Evolutionary conservation across 1,284 basidiomycete species (phyloP).

Genomic region (Papiliotrema flavescens): DNA sequence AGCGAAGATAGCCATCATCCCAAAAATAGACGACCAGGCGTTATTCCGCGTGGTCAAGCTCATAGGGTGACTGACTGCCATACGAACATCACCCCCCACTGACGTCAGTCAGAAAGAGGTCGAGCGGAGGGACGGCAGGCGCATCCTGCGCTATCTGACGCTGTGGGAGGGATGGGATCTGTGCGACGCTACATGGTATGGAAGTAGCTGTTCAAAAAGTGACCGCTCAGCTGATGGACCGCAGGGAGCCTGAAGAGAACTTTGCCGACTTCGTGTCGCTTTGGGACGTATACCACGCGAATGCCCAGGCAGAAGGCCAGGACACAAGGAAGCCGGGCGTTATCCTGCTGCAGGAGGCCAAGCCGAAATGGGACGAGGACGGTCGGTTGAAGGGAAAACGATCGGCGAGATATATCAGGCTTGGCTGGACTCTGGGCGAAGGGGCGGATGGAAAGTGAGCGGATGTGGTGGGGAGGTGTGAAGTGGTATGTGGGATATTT

Average conservation of each 20-base stretch:
- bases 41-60: not conserved
- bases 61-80: not conserved
- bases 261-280: not conserved
- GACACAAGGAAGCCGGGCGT: not conserved
- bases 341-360: not conserved
- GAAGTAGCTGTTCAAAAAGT: not conserved
- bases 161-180: not conserved
- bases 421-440: not conserved
- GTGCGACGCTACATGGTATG: not conserved
- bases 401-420: not conserved
- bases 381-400: not conserved
- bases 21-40: not conserved
- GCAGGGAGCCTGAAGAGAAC: not conserved
- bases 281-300: not conserved
- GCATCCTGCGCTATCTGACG: not conserved
- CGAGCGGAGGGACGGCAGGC: not conserved
- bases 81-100: not conserved
- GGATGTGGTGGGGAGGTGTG: too few relatives aligned
- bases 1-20: not conserved
- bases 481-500: too few relatives aligned
- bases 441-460: too few relatives aligned
- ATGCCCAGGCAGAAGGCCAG: not conserved
- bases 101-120: not conserved
- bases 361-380: not conserved
- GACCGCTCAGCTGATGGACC: not conserved